Evolutionary conservation across 2,329 filamentous ascomycete species (phyloP), one percentile per base, ranked within the genome.

Genomic region (Gaeumannomyces tritici): DNA sequence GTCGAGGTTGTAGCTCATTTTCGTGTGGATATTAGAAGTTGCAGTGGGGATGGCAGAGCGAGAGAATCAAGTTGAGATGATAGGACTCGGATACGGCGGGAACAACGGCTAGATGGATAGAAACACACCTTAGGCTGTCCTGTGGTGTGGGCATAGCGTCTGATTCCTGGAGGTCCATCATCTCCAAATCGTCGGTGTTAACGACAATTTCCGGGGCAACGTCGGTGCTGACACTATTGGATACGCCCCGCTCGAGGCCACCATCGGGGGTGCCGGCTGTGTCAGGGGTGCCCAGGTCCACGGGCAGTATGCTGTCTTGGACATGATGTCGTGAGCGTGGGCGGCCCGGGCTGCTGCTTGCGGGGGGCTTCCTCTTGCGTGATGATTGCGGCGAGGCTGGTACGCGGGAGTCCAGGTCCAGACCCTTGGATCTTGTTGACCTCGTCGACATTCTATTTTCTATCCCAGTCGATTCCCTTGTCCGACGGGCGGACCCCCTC

Each of bases 151-250:
- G 56, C 26, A 57, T 27, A 26, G 54, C 21, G 27, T 56, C 54
- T 5, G 47, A 60, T 11, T 55, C 31, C 28, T 69, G 70, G 27
- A 70, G 63, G 29, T 73, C 72, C 71, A 76, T 74, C 27, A 65
- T 63, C 26, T 77, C 73, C 72, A 78, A 76, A 18, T 74, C 70
- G 62, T 74, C 77, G 33, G 76, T 78, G 73, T 76, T 78, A 24
- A 79, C 78, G 5, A 79, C 68, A 29, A 80, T 80, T 64, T 78
- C 77, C 4, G 74, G 71, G 4, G 73, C 74, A 42, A 77, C 73
- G 58, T 71, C 70, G 15, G 61, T 58, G 35, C 55, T 60, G 59
- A 55, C 57, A 24, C 42, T n/a, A 8, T 21, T n/a, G 8, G 58
- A 60, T 54, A 51, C 11, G 13, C 35, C 28, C 27, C 58, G 42